Base-by-base conservation (phyloP, 2,329 filamentous ascomycete species). In the Ophiostoma sp. region DNA sequence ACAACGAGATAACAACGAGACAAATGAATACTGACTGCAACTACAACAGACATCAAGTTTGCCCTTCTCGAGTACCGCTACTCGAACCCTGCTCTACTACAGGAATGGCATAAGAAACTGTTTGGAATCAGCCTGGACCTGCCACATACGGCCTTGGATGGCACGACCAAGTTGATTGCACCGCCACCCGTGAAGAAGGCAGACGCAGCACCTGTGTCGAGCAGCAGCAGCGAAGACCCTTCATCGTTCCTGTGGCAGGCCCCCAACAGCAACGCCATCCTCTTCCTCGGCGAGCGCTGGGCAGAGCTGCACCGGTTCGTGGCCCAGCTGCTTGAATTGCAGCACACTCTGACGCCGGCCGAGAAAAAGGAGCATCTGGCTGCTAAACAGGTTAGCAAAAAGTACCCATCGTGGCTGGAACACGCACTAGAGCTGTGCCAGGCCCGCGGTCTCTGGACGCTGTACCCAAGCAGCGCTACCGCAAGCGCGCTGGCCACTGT, bases 251-350 rank as follows among this genome's bases (percentile, higher is more conserved):
- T 96, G 8, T 97, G 93, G 89, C 90, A 97, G 77, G 87, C 88
- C 2, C 93, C 94, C 5, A 90, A 88, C 72, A 91, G 89, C 74
- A 90, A 95, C 71, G 93, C 94, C 0, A 86, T 88, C 11, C 82
- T 99, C 9, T 89, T 94, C 75, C 87, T 95, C 68, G 93, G 93
- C 60, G 86, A 92, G 64, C 93, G 89, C 75, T 99, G 95, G 95
- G 80, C 85, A 12, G 91, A 96, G 73, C 83, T 97, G 9, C 93
- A 97, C 75, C 85, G 87, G 11, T 95, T 96, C 73, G 83, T 96
- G 2, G 85, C 89, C 11, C 83, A 85, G 64, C 81, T 88, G 6
- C 79, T 93, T 16, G 79, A 82, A 44, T 75, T 75, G 18, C 65
- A 69, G 38, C 67, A 78, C 7, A 73, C 76, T 78, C 81, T 0